These are phyloP conservation scores for Penicillium polonicum DNA, from an alignment of 2,329 filamentous ascomycete genomes.

Conservation along the genomic window DNA sequence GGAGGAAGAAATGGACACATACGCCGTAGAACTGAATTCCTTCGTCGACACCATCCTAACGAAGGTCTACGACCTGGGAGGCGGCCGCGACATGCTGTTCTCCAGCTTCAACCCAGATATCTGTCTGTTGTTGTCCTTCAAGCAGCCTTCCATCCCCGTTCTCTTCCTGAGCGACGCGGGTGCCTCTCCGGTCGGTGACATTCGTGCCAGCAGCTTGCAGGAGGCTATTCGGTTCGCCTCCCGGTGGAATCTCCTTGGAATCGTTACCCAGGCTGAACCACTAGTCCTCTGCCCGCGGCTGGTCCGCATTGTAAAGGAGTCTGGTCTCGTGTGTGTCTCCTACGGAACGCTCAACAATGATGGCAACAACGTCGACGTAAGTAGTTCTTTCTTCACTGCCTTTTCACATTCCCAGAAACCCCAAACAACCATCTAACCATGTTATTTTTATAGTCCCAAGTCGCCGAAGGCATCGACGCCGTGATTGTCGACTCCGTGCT, in stretches of 20 bases:
- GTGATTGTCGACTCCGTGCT: constrained; percentile 96
- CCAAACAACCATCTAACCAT: neutral
- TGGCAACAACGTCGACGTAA: constrained; percentile 76
- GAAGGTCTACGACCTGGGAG: constrained; percentile 83
- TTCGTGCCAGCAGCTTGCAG: constrained; percentile 85
- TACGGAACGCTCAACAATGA: constrained; percentile 94
- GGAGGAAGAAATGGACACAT: constrained; percentile 94
- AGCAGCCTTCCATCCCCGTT: constrained; percentile 94
- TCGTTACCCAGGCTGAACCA: constrained; percentile 85
- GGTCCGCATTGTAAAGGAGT: constrained; percentile 91
- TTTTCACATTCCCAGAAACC: neutral
- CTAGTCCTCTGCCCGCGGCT: constrained; percentile 85
- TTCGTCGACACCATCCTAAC: constrained; percentile 91
- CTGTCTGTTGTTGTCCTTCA: constrained; percentile 89
- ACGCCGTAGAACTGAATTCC: constrained; percentile 91
- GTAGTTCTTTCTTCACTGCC: constrained; percentile 25
- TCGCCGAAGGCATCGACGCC: constrained; percentile 92
- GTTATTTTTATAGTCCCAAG: constrained; percentile 64
- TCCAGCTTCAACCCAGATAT: constrained; percentile 97
- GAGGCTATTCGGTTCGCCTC: constrained; percentile 93
- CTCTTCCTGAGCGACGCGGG: constrained; percentile 92
- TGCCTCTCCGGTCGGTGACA: constrained; percentile 75
- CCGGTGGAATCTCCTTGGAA: constrained; percentile 89
- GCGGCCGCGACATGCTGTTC: constrained; percentile 89
- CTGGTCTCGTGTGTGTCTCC: constrained; percentile 87